A percentile compares a stretch with the other conserved stretches of the same genome.
These are phyloP conservation scores for Dictyophora rubrovolvata DNA, from an alignment of 768 basidiomycete genomes.

Conservation along the genomic window DNA sequence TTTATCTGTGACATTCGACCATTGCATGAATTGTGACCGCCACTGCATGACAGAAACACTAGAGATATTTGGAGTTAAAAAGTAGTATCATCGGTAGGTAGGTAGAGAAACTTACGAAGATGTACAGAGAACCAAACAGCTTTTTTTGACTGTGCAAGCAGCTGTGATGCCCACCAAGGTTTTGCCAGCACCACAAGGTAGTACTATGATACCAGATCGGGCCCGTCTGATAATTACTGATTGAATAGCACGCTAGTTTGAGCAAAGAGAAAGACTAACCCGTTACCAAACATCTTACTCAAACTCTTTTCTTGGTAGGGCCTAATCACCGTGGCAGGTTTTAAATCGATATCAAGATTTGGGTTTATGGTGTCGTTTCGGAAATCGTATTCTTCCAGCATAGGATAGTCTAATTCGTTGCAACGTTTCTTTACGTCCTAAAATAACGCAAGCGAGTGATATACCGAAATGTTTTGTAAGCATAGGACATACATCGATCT, in stretches of 20 bases:
- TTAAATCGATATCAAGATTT: conserved; percentile 96
- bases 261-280: conserved; percentile 36
- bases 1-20: conserved; percentile 95
- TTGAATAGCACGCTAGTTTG: background rate
- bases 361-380: conserved; percentile 93
- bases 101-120: conserved; percentile 72
- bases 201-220: conserved; percentile 93
- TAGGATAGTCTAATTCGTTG: conserved; percentile 93
- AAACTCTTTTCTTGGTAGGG: conserved; percentile 98
- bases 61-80: background rate
- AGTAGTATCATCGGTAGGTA: background rate
- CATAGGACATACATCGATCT: conserved; percentile 68
- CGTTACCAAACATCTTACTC: conserved; percentile 99
- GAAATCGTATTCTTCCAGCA: conserved; percentile 99
- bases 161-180: conserved; percentile 99
- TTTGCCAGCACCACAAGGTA: conserved; percentile 98
- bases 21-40: conserved; percentile 96
- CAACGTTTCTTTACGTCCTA: conserved; percentile 95
- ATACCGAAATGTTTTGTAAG: background rate
- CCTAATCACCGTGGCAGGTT: conserved; percentile 93
- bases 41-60: conserved; percentile 77
- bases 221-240: conserved; percentile 60
- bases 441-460: conserved; percentile 6
- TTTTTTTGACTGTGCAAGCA: conserved; percentile 98
- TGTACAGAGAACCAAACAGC: conserved; percentile 92